Percentiles rank a stretch among this genome's conserved stretches.
Evolutionary conservation across 2,329 filamentous ascomycete genomes (phyloP).

Genomic region (Botrytis tulipae): DNA sequence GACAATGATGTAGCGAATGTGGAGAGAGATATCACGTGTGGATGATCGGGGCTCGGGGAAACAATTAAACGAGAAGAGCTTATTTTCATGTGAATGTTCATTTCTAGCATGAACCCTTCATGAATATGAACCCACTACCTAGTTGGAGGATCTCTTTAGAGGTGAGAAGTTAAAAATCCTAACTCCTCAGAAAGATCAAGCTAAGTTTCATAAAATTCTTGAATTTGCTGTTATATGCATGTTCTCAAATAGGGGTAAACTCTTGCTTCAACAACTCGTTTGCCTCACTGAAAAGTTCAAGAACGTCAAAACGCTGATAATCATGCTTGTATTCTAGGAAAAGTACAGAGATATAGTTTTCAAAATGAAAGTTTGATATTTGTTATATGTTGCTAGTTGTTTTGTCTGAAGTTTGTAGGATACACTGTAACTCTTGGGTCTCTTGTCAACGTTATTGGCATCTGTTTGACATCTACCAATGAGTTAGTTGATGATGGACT

Average conservation of each 20-base stretch:
- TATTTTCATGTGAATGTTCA: slow-evolving; percentile 5
- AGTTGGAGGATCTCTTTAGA: background rate
- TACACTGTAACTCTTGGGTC: background rate
- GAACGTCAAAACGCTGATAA: background rate
- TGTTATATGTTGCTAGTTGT: background rate
- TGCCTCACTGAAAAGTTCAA: background rate
- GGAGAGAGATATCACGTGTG: background rate
- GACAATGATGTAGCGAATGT: slow-evolving; percentile 14
- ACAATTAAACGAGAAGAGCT: background rate
- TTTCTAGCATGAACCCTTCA: background rate
- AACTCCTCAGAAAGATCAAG: no score
- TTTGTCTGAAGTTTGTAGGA: background rate
- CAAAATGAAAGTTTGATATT: background rate
- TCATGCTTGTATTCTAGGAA: background rate
- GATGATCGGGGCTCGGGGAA: background rate
- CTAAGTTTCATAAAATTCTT: background rate
- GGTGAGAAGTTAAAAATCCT: no score
- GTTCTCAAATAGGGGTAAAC: background rate
- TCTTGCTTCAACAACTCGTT: background rate
- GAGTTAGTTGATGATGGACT: background rate
- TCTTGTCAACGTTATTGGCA: background rate
- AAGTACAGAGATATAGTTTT: background rate
- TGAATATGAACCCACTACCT: background rate
- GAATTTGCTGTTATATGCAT: background rate
- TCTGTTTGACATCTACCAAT: background rate